Conservation (phyloP, 306 rosid genomes). For the Castanospermum australe region DNA sequence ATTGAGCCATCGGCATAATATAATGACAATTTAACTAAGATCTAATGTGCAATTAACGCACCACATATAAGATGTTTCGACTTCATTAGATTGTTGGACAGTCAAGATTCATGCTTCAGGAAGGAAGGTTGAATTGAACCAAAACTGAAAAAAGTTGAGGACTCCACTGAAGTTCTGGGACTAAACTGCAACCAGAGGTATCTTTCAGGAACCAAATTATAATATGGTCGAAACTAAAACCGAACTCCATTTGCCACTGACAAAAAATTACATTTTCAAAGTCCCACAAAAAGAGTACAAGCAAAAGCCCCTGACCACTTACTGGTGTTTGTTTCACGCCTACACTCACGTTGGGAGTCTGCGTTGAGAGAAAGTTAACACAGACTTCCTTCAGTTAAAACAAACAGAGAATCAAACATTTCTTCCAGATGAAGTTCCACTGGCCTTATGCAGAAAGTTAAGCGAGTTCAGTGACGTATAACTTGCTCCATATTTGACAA, state of each 20-base stretch:
- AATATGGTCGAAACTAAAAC: not conserved
- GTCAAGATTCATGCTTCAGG: not conserved
- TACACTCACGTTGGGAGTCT: too few relatives aligned
- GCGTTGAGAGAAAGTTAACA: too few relatives aligned
- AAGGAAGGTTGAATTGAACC: not conserved
- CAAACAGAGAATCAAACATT: constrained; percentile 18
- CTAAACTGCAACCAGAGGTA: not conserved
- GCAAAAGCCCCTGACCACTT: not conserved
- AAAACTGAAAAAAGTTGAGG: not conserved
- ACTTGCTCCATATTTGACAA: constrained; percentile 4
- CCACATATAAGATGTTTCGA: not conserved
- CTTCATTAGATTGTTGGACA: too few relatives aligned
- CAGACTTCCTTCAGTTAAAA: too few relatives aligned
- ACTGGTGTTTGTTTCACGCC: too few relatives aligned
- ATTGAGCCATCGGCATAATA: not conserved
- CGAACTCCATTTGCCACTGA: not conserved
- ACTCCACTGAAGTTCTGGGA: not conserved
- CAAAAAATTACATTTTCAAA: constrained; percentile 26
- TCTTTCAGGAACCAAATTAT: not conserved
- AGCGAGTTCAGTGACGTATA: not conserved
- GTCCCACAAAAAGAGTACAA: not conserved
- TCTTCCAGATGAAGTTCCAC: constrained; percentile 1
- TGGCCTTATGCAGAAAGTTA: constrained; percentile 19
- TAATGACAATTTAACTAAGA: not conserved
- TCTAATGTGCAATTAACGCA: not conserved